Conservation (phyloP, 1,284 basidiomycete species). For the Chondrostereum purpureum region DNA sequence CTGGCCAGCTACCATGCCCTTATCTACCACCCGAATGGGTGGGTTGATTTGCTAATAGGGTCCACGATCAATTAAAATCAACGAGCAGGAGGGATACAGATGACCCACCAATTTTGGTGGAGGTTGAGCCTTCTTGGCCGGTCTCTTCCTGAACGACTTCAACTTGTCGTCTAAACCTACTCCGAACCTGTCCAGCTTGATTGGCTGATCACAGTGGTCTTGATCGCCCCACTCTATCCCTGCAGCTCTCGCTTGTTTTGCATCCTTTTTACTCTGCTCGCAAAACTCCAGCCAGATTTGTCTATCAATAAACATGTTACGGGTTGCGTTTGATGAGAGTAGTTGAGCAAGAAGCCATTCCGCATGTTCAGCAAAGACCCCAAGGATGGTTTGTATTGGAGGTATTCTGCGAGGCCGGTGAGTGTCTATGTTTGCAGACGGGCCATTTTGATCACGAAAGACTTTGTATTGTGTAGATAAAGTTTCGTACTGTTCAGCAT, state of each 20-base stretch:
- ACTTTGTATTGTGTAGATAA: background rate
- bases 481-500: background rate
- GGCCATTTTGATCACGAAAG: background rate
- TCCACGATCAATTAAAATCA: background rate
- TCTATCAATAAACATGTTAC: background rate
- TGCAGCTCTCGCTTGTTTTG: background rate
- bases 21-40: background rate
- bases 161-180: background rate
- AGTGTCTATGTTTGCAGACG: background rate
- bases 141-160: background rate
- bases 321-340: background rate
- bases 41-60: background rate
- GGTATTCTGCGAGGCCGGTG: background rate
- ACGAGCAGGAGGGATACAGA: background rate
- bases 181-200: background rate
- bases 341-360: background rate
- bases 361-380: background rate
- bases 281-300: background rate
- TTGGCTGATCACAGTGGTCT: too few relatives aligned
- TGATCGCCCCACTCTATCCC: background rate
- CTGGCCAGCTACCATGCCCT: background rate
- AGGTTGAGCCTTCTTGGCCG: background rate
- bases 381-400: background rate
- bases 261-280: background rate
- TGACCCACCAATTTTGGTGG: background rate